Evolutionary conservation across 345 rosid genomes (phyloP), one percentile per base, ranked within the genome.

Genomic region (Eucalyptus tenuipes): DNA sequence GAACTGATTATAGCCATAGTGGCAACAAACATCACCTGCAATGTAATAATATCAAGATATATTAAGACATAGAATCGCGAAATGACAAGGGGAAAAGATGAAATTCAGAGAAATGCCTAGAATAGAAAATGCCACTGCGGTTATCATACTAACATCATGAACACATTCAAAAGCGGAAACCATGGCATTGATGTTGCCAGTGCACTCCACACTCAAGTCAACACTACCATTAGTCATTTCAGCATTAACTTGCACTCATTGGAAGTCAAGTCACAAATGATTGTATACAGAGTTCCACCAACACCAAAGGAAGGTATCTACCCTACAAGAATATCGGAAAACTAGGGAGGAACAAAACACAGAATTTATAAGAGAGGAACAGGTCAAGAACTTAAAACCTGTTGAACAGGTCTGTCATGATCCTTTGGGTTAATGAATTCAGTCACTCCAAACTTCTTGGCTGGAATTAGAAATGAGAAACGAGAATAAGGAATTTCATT

Each of bases 161-260:
- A 92, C 92, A 40, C 92, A 91, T 91, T 92, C 93, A 24, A 92
- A 93, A 29, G 95, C 93, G 11, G 94, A 91, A 61, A 92, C 89
- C 94, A 92, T 93, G 64, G 94, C 95, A 47, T 87, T 47, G 80
- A 92, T 86, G 47, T 75, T 91, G 88, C 94, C 92, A 3, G 94
- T 93, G 80, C 95, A 92, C 79, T 93, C 93, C 20, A 92, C 92
- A 42, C 95, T 93, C n/a, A 92, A 87, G 27, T 93, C 95, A 2
- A 91, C 95, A 88, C 94, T 94, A 44, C 95, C 95, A 61, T 86
- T 59, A 9, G 92, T 93, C 94, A 93, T 92, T 45, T 91, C 95
- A 87, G 92, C 93, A 81, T 92, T 92, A 88, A 90, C 94, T 93
- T 91, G 33, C 17, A 37, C 17, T 48, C 81, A 20, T 15, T 42